phyloP scores from a whole-genome alignment of 345 rosid species.

The Camelina sativa region DNA sequence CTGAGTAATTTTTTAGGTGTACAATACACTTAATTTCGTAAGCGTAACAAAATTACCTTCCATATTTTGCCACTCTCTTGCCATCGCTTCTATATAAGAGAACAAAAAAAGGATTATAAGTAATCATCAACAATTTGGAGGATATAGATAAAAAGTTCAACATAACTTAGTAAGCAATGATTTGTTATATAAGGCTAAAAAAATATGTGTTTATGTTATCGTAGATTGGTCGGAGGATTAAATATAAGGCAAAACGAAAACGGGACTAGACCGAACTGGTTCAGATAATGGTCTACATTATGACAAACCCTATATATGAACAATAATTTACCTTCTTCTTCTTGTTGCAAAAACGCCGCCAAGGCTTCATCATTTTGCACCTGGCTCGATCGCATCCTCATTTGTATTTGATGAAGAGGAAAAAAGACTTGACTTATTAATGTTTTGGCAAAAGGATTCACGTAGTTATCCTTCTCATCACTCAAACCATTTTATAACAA shows the following conservation, averaged over 20 bases:
- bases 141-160: neutral
- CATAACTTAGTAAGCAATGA: neutral
- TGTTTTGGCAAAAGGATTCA: no score
- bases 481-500: neutral
- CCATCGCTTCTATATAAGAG: slow-evolving; percentile 15
- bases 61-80: slow-evolving; percentile 28
- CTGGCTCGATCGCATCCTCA: neutral
- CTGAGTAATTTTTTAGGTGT: neutral
- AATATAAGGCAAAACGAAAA: neutral
- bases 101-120: neutral
- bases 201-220: neutral
- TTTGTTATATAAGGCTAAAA: neutral
- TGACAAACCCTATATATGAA: neutral
- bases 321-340: slow-evolving; percentile 21
- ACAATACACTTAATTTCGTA: neutral
- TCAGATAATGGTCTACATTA: neutral
- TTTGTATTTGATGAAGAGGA: neutral
- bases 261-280: neutral
- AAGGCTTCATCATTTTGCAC: neutral
- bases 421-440: neutral
- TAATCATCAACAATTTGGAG: neutral
- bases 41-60: slow-evolving; percentile 8
- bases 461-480: neutral
- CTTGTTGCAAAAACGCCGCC: neutral
- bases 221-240: no score